Evolutionary conservation across 257 asterid genomes (phyloP).

Genomic region (Solanum pimpinellifolium): DNA sequence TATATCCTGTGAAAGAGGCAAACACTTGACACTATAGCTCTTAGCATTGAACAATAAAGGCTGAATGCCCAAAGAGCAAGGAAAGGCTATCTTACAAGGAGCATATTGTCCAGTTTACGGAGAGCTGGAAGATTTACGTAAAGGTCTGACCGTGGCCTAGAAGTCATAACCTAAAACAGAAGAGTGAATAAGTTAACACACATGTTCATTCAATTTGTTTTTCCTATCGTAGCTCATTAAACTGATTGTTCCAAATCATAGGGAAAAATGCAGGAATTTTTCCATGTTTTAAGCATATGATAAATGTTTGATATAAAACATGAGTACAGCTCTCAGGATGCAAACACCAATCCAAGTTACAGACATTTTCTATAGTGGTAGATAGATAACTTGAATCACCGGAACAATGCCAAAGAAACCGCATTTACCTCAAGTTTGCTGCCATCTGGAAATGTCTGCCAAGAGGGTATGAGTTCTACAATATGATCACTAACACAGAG

Average conservation of each 20-base stretch:
- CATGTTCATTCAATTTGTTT: neutral
- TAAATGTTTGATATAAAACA: neutral
- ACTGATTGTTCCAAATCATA: neutral
- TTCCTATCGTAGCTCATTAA: neutral
- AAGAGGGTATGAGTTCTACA: conserved; percentile 65
- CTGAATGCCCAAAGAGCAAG: neutral
- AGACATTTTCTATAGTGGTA: neutral
- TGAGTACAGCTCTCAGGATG: neutral
- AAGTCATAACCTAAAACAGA: conserved; percentile 55
- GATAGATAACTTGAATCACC: neutral
- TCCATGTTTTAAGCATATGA: neutral
- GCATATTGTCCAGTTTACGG: conserved; percentile 74
- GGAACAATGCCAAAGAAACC: neutral
- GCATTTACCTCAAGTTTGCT: conserved; percentile 57
- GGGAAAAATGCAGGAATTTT: neutral
- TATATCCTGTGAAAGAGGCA: conserved; percentile 36
- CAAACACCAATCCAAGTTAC: neutral
- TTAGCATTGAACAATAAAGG: neutral
- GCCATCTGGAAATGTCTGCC: conserved; percentile 80
- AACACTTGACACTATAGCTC: neutral
- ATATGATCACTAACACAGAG: conserved; percentile 71
- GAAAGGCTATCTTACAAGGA: conserved; percentile 38
- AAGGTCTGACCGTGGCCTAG: conserved; percentile 61
- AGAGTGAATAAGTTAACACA: neutral
- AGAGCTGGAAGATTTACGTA: conserved; percentile 74